Conservation (phyloP, 352 stramenopile species). For the Phytophthora melonis region DNA sequence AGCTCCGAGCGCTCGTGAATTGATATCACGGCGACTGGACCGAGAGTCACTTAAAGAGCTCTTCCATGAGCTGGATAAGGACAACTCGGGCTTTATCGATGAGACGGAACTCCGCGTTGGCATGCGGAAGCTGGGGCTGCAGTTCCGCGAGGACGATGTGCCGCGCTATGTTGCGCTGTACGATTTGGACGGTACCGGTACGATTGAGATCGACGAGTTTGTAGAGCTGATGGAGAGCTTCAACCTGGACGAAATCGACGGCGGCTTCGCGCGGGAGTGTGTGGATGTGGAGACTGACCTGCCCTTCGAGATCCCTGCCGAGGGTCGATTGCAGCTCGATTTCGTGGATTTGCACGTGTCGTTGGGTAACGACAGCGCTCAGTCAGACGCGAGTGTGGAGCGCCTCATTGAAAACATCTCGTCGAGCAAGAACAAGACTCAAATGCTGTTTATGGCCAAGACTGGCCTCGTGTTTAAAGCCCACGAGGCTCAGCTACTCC, state of each 20-base stretch:
- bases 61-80: slow-evolving; percentile 74
- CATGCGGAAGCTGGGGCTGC: slow-evolving; percentile 59
- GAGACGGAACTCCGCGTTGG: slow-evolving; percentile 60
- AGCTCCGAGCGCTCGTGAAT: slow-evolving; percentile 29
- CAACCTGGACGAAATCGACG: slow-evolving; percentile 51
- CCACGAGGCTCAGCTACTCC: slow-evolving; percentile 71
- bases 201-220: slow-evolving; percentile 83
- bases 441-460: slow-evolving; percentile 87
- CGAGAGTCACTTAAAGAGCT: slow-evolving; percentile 56
- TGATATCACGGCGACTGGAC: slow-evolving; percentile 49
- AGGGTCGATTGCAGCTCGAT: slow-evolving; percentile 68
- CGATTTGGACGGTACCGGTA: slow-evolving; percentile 76
- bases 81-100: slow-evolving; percentile 76
- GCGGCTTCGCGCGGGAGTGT: slow-evolving; percentile 59
- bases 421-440: slow-evolving; percentile 78
- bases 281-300: slow-evolving; percentile 71
- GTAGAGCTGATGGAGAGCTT: slow-evolving; percentile 81
- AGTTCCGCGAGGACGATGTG: slow-evolving; percentile 72
- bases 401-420: slow-evolving; percentile 83
- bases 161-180: slow-evolving; percentile 73
- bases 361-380: slow-evolving; percentile 66
- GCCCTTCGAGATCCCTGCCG: slow-evolving; percentile 67
- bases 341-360: slow-evolving; percentile 87
- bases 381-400: slow-evolving; percentile 72
- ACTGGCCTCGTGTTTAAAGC: slow-evolving; percentile 74